A percentile compares a stretch with the other conserved stretches of the same genome.
phyloP scores from a whole-genome alignment of 1,284 basidiomycete species.

The Chalciporus piperatoides region DNA sequence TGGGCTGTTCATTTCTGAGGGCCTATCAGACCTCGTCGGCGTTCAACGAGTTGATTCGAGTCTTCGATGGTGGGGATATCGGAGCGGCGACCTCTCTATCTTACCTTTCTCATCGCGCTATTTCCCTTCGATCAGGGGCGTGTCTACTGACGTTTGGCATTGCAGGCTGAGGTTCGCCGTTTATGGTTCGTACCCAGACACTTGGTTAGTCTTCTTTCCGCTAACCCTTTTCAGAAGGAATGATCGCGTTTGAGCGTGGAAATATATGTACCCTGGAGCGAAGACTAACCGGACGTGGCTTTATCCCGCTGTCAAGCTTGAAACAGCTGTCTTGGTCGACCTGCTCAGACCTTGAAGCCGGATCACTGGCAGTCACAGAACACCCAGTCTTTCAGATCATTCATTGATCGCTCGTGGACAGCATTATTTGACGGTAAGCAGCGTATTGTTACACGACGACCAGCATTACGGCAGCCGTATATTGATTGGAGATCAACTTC shows the following conservation, averaged over 20 bases:
- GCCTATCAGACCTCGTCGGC: slow-evolving; percentile 7
- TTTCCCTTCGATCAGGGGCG: slow-evolving; percentile 4
- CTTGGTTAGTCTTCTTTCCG: slow-evolving; percentile 1
- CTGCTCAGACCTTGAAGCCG: not conserved
- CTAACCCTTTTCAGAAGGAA: not conserved
- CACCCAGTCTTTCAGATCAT: not conserved
- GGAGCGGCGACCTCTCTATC: slow-evolving; percentile 19
- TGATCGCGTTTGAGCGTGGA: not conserved
- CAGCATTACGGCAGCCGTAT: not conserved
- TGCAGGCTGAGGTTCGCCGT: slow-evolving; percentile 13
- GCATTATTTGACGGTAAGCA: not conserved
- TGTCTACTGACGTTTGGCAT: slow-evolving; percentile 14
- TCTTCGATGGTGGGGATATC: slow-evolving; percentile 8
- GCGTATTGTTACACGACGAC: not conserved
- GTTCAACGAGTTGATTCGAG: slow-evolving; percentile 1
- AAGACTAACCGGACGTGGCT: not conserved
- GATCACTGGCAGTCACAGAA: not conserved
- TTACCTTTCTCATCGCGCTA: slow-evolving; percentile 6
- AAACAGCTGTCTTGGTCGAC: not conserved
- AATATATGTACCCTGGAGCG: not conserved
- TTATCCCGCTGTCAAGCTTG: not conserved
- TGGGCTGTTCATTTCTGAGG: slow-evolving; percentile 6
- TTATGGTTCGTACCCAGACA: slow-evolving; percentile 4
- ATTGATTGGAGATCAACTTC: not conserved
- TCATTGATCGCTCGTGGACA: not conserved